A percentile compares a stretch with the other conserved stretches of the same genome.
Conservation (phyloP, 2,329 filamentous ascomycete species). For the Cladosporium halotolerans region DNA sequence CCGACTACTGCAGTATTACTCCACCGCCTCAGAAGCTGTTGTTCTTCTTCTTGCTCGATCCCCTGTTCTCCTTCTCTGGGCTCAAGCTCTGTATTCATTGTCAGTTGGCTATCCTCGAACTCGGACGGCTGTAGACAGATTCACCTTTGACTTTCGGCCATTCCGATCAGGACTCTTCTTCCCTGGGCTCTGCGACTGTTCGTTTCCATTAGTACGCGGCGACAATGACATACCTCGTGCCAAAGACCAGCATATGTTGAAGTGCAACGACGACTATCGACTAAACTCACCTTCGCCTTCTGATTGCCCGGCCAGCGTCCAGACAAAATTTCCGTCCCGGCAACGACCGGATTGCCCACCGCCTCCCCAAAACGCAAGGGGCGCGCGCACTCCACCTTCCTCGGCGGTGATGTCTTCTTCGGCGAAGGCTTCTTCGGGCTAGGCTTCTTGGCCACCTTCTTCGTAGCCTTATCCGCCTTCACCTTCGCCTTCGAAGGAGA, state of each 20-base stretch:
- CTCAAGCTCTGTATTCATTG: slow-evolving; percentile 1
- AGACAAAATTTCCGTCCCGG: neutral
- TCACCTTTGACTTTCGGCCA: no score
- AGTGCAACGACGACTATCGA: no score
- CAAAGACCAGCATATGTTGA: no score
- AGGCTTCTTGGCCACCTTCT: slow-evolving; percentile 1
- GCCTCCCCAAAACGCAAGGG: neutral
- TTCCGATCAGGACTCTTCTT: neutral
- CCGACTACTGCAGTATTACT: no score
- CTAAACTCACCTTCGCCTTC: no score
- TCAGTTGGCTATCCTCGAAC: neutral
- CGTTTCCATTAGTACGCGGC: no score
- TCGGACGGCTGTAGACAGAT: no score
- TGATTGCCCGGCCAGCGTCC: no score
- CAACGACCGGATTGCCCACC: neutral
- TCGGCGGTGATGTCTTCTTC: neutral
- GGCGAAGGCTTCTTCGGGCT: neutral
- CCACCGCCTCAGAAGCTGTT: no score
- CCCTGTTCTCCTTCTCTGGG: slow-evolving; percentile 8
- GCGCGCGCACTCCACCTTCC: neutral
- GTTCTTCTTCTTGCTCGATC: neutral
- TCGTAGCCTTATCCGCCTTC: slow-evolving; percentile 1
- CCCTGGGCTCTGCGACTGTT: neutral
- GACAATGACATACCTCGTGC: no score
- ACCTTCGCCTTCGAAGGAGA: slow-evolving; percentile 1